Conservation (phyloP, 495 filamentous ascomycete species). For the Pseudoneurospora amorphoporcata region DNA sequence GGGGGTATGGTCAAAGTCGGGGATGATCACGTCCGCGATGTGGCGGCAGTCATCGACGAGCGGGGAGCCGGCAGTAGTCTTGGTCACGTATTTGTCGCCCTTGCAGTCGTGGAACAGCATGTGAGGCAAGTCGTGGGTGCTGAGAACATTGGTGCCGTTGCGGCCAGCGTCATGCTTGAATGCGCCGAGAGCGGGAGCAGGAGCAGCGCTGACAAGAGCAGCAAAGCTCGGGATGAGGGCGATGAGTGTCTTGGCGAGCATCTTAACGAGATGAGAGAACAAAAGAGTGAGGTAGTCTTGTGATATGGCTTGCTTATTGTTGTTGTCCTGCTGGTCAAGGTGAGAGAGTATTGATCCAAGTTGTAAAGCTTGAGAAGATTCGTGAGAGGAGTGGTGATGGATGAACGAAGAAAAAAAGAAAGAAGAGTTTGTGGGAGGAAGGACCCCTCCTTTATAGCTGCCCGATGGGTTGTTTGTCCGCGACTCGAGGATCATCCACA, state of each 20-base stretch:
- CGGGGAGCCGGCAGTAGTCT: background rate
- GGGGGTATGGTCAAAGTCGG: background rate
- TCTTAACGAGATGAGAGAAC: background rate
- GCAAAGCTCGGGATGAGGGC: background rate
- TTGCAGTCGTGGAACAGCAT: background rate
- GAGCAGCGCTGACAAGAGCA: background rate
- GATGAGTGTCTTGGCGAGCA: background rate
- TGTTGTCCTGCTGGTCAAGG: background rate
- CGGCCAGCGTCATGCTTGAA: background rate
- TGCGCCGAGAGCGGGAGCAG: background rate
- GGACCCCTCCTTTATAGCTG: background rate
- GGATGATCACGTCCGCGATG: background rate
- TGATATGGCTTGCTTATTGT: background rate
- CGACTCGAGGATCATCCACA: background rate
- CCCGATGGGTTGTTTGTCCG: background rate
- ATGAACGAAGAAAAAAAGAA: background rate
- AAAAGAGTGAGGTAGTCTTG: background rate
- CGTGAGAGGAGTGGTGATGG: background rate
- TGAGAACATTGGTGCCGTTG: background rate
- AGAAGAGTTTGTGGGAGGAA: background rate
- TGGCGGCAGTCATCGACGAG: background rate
- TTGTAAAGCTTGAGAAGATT: background rate
- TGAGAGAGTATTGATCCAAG: background rate
- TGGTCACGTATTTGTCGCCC: background rate
- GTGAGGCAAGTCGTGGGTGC: background rate